Base-by-base conservation (phyloP, 2,329 filamentous ascomycete species). In the Sclerotinia subarctica region DNA sequence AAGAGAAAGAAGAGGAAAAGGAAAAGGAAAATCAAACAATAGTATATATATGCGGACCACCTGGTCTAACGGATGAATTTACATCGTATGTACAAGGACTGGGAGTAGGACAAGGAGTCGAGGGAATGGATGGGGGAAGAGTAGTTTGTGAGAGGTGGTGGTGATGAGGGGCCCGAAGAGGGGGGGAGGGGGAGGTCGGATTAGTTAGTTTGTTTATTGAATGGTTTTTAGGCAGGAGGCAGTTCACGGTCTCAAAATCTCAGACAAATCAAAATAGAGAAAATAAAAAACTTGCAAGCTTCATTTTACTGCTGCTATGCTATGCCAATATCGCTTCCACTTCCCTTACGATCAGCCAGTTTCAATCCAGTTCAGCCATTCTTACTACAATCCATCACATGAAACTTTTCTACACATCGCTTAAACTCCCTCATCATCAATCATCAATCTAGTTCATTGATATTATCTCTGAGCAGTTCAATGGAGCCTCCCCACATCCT, bases 281-380 rank as follows among this genome's bases (percentile, higher is more conserved):
- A 42, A 62, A 24, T 35, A 24, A 35, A 35, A 35, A 49, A 49
- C 19, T 35, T 49, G 58, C 44, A 62, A 62, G 58, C 44, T 62
- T 62, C 26, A 49, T 49, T 62, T 62, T 62, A 62, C 29, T 35
- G 5, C 44, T 24, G 21, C 29, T 24, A 62, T 24, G 21, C 29
- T 24, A 62, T 62, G 44, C 44, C 44, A 62, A 62, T 62, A 35
- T 11, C 44, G 44, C 24, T 15, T 62, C 21, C 6, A 62, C 10
- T 8, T 35, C 35, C 35, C 8, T 35, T 1, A 24, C 19, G 24
- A 19, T 19, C 44, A 38, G n/a, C 44, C 58, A 38, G 53, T n/a
- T 15, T 56, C 13, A 8, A 56, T 21, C 19, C 44, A 62, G 29
- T 21, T 44, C 19, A 47, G 19, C 11, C 53, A 56, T 21, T 56